These are phyloP conservation scores for Malus fusca DNA, from an alignment of 306 rosid species.

Conservation along the genomic window DNA sequence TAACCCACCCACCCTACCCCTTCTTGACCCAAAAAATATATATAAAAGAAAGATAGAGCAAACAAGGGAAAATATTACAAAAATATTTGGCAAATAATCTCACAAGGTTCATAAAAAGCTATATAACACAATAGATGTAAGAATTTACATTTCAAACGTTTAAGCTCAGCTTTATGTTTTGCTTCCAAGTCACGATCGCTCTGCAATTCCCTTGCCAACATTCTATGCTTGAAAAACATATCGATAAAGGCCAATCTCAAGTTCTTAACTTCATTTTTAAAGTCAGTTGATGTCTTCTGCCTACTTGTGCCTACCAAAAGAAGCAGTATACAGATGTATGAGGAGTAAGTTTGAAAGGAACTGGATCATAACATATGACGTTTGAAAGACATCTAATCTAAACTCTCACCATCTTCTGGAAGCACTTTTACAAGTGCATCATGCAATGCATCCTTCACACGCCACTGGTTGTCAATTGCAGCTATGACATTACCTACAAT, in stretches of 20 bases:
- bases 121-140: too few species aligned
- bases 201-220: constrained; percentile 52
- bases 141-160: constrained; percentile 50
- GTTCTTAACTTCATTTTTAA: constrained; percentile 45
- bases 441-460: constrained; percentile 55
- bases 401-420: constrained; percentile 55
- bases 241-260: constrained; percentile 54
- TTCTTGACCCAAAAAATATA: background rate
- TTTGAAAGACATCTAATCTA: background rate
- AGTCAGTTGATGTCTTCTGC: constrained; percentile 36
- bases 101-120: too few species aligned
- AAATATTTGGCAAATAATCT: background rate
- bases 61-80: background rate
- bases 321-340: constrained; percentile 21
- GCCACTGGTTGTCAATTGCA: constrained; percentile 44
- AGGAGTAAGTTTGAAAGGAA: constrained; percentile 8
- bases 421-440: constrained; percentile 37
- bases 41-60: background rate
- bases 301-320: constrained; percentile 51
- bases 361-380: background rate
- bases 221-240: constrained; percentile 52
- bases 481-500: constrained; percentile 36
- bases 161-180: constrained; percentile 53
- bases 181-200: constrained; percentile 49
- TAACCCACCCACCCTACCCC: background rate